phyloP scores from a whole-genome alignment of 1,139 yeast genomes.

The Kodamaea suecica region DNA sequence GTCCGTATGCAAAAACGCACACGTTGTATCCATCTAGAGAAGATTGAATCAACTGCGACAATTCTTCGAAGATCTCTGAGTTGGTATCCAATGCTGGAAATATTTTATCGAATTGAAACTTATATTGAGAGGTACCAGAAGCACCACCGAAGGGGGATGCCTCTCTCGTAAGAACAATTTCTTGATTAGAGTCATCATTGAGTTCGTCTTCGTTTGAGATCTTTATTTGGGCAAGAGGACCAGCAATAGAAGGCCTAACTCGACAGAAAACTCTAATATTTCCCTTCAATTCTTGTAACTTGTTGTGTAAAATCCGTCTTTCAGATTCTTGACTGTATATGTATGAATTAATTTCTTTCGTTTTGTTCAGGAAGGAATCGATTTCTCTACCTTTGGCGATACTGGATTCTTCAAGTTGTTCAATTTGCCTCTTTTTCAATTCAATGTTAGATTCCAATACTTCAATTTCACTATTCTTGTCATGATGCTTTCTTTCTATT shows the following conservation, averaged over 20 bases:
- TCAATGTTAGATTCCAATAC: constrained; percentile 14
- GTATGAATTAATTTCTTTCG: constrained; percentile 24
- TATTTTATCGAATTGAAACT: constrained; percentile 75
- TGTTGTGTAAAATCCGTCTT: constrained; percentile 70
- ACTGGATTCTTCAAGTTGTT: constrained; percentile 6
- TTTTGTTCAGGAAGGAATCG: constrained; percentile 8
- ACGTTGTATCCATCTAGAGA: constrained; percentile 89
- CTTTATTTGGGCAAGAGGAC: constrained; percentile 34
- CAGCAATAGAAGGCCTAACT: constrained; percentile 55
- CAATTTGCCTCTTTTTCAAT: constrained; percentile 12
- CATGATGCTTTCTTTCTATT: constrained; percentile 14
- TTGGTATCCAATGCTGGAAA: constrained; percentile 58
- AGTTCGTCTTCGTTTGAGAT: constrained; percentile 48
- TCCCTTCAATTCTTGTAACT: constrained; percentile 83
- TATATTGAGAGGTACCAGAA: constrained; percentile 21
- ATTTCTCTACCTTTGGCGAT: constrained; percentile 7
- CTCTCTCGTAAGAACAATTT: constrained; percentile 32
- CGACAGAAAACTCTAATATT: constrained; percentile 91
- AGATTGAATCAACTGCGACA: constrained; percentile 84
- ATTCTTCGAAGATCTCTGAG: constrained; percentile 70
- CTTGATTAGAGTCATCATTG: constrained; percentile 49
- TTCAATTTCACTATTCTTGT: constrained; percentile 23
- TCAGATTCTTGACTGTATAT: constrained; percentile 22
- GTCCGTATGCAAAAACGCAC: constrained; percentile 96
- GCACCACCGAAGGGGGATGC: constrained; percentile 7